These are phyloP conservation scores for Mycena kentingensis DNA, from an alignment of 768 basidiomycete genomes.

Conservation along the genomic window DNA sequence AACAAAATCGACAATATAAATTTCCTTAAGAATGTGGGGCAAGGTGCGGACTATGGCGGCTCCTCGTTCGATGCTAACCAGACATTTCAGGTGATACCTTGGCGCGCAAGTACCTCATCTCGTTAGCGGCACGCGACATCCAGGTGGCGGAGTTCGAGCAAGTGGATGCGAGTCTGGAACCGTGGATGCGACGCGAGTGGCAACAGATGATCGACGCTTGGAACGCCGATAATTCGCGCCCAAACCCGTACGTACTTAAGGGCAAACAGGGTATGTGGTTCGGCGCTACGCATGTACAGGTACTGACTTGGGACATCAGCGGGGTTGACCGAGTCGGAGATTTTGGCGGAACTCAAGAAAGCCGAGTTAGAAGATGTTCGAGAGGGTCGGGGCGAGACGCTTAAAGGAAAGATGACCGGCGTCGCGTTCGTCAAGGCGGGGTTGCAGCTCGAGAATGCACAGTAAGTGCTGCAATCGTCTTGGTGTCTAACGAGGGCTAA, in stretches of 20 bases:
- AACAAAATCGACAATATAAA: slow-evolving; percentile 24
- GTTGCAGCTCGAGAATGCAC: not conserved
- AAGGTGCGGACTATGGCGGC: slow-evolving; percentile 15
- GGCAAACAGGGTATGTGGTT: not conserved
- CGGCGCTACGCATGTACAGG: not conserved
- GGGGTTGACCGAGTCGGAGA: not conserved
- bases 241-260: too few relatives aligned
- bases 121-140: too few relatives aligned
- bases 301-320: not conserved
- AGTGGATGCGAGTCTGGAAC: too few relatives aligned
- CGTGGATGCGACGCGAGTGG: too few relatives aligned
- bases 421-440: not conserved
- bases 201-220: too few relatives aligned
- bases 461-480: not conserved
- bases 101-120: not conserved
- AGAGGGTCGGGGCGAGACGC: not conserved
- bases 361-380: not conserved
- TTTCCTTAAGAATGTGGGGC: slow-evolving; percentile 13
- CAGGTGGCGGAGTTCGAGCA: too few relatives aligned
- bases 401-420: not conserved
- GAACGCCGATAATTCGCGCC: too few relatives aligned
- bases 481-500: not conserved
- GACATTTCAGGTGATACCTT: not conserved
- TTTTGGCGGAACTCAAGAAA: not conserved
- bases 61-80: slow-evolving; percentile 15